Evolutionary conservation across 2,329 filamentous ascomycete species (phyloP).

Genomic region (Sphaerulina musiva): DNA sequence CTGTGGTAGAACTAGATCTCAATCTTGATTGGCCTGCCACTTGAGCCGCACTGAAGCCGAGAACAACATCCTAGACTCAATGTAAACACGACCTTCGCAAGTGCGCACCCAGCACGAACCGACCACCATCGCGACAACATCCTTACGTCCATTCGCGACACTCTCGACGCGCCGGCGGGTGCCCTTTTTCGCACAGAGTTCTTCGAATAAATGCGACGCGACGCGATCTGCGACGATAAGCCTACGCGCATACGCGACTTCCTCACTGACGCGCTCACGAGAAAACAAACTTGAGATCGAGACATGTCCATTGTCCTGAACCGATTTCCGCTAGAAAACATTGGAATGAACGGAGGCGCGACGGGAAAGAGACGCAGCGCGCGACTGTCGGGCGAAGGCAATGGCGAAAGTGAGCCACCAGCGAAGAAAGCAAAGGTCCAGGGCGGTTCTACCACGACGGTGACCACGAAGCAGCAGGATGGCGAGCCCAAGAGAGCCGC

Average conservation of each 20-base stretch:
- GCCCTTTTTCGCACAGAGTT: not conserved
- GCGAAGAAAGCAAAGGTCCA: conserved; percentile 41
- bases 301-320: conserved; percentile 36
- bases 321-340: conserved; percentile 40
- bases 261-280: conserved; percentile 1
- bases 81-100: conserved; percentile 8
- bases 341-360: conserved; percentile 45
- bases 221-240: conserved; percentile 10
- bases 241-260: conserved; percentile 14
- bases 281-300: not conserved
- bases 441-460: conserved; percentile 31
- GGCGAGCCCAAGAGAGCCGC: conserved; percentile 30
- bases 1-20: too few species aligned
- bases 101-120: not conserved
- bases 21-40: too few species aligned
- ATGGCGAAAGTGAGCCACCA: conserved; percentile 39
- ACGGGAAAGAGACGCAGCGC: conserved; percentile 44
- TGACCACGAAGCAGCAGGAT: conserved; percentile 31
- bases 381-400: conserved; percentile 38
- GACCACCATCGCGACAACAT: conserved; percentile 5
- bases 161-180: conserved; percentile 6
- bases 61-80: conserved; percentile 6
- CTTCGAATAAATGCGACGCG: conserved; percentile 9
- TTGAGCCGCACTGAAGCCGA: not conserved
- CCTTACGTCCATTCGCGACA: conserved; percentile 1